A percentile compares a stretch with the other conserved stretches of the same genome.
Evolutionary conservation across 331 rosid genomes (phyloP).

Genomic region (Quercus lobata): DNA sequence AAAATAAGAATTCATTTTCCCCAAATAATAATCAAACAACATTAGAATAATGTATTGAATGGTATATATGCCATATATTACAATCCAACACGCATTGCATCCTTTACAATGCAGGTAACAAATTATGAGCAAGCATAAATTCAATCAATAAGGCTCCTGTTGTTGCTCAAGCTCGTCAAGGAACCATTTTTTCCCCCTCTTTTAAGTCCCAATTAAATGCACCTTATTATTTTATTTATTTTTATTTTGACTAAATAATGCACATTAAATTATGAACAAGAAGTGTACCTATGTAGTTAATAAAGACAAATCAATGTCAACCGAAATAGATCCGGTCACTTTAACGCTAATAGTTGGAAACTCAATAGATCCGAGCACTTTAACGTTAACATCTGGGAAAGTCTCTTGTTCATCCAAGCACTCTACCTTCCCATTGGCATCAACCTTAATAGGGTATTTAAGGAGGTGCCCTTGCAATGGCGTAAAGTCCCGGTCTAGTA

Average conservation of each 20-base stretch:
- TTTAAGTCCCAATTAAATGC: slow-evolving; percentile 4
- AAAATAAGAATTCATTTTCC: no score
- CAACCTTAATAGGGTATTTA: slow-evolving; percentile 51
- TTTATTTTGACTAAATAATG: no score
- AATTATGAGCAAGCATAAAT: not conserved
- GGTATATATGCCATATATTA: not conserved
- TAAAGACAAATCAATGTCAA: slow-evolving; percentile 29
- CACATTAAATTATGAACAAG: not conserved
- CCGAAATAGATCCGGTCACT: slow-evolving; percentile 36
- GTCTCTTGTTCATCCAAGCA: slow-evolving; percentile 50
- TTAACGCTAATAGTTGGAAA: slow-evolving; percentile 70
- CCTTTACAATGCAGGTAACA: not conserved
- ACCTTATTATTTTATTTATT: not conserved
- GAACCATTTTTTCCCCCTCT: not conserved
- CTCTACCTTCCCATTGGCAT: slow-evolving; percentile 45
- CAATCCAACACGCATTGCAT: not conserved
- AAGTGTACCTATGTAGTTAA: slow-evolving; percentile 45
- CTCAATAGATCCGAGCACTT: slow-evolving; percentile 46
- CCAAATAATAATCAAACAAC: no score
- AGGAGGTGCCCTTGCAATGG: slow-evolving; percentile 70
- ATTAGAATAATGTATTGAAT: slow-evolving; percentile 6
- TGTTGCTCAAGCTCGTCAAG: not conserved
- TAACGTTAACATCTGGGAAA: slow-evolving; percentile 80
- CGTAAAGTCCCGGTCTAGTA: slow-evolving; percentile 33
- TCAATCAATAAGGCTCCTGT: not conserved